Evolutionary conservation across 2,329 filamentous ascomycete species (phyloP), one percentile per base, ranked within the genome.

Genomic region (Claviceps paspali): DNA sequence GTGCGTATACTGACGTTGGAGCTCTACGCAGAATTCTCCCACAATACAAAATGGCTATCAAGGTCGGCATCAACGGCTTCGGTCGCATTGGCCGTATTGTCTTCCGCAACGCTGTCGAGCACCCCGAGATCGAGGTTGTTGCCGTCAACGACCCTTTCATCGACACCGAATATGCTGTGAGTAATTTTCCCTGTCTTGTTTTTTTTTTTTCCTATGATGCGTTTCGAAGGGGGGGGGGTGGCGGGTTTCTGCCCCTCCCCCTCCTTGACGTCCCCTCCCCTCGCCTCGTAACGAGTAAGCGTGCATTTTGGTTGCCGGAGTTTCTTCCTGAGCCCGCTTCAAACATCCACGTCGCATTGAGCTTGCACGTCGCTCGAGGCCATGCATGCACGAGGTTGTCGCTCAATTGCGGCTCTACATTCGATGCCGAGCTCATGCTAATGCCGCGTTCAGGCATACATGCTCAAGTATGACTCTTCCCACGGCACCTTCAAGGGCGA

Each of bases 121-220:
- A 88, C 69, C 66, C 73, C 55, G 82, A 92, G 43, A 82, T 96
- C 60, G 75, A 94, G 56, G 73, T 98, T 56, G 85, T 95, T 57
- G 88, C 91, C 55, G 85, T 95, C 70, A 96, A 98, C 76, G 91
- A 96, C 65, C 91, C 91, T 55, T 96, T 98, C 81, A 96, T 98
- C 69, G 87, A 95, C 69, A 76, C 83, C 57, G 70, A 87, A 65
- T 96, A 96, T 69, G 91, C 91, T 65, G 88, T 94, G 79, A 73
- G 86, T 82, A 42, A 29, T 37, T 37, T 38, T 35, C 40, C n/a
- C n/a, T n/a, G n/a, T n/a, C n/a, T n/a, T n/a, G n/a, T n/a, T n/a
- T n/a, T 26, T 35, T 27, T 12, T 18, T 24, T 12, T 5, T 31
- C 4, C 26, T 17, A 9, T 11, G 17, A 22, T 15, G 8, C 29